Conservation (phyloP, 2,329 filamentous ascomycete species). For the Fusarium marasasianum region DNA sequence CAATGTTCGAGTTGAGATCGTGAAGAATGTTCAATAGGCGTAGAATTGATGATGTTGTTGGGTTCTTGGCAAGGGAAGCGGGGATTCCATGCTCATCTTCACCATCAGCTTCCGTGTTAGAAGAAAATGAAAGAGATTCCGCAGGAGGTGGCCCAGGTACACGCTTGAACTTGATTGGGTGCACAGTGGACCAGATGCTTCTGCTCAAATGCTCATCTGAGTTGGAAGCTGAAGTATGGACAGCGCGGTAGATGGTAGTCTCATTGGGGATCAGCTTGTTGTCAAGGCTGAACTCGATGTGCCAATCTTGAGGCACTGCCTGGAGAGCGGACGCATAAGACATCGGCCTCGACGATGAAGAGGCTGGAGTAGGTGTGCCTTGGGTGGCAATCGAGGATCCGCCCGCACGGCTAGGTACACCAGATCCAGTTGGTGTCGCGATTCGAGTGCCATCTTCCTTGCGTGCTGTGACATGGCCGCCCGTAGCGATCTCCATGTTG, state of each 20-base stretch:
- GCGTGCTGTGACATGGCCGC: conserved; percentile 87
- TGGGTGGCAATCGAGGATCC: conserved; percentile 53
- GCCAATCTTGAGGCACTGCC: conserved; percentile 88
- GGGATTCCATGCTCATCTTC: conserved; percentile 72
- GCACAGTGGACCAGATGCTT: conserved; percentile 89
- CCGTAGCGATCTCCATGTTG: conserved; percentile 87
- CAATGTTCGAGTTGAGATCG: conserved; percentile 90
- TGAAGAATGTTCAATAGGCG: conserved; percentile 90
- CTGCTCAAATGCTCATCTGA: conserved; percentile 73
- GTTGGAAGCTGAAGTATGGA: conserved; percentile 70
- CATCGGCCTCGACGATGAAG: conserved; percentile 72
- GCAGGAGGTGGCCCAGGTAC: conserved; percentile 83
- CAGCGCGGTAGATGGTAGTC: conserved; percentile 94
- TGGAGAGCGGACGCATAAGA: conserved; percentile 89
- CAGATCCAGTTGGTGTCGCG: conserved; percentile 77
- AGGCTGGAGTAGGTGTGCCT: conserved; percentile 58
- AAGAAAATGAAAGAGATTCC: conserved; percentile 71
- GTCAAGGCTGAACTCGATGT: conserved; percentile 93
- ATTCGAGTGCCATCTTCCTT: conserved; percentile 92
- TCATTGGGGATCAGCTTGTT: conserved; percentile 86
- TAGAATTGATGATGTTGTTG: conserved; percentile 86
- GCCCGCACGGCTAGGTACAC: conserved; percentile 52
- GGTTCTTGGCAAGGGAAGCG: conserved; percentile 82
- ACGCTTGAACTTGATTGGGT: conserved; percentile 90
- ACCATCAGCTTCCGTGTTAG: conserved; percentile 57